Conservation (phyloP, 352 stramenopile genomes). For the Phytopythium cucurbitacearum region DNA sequence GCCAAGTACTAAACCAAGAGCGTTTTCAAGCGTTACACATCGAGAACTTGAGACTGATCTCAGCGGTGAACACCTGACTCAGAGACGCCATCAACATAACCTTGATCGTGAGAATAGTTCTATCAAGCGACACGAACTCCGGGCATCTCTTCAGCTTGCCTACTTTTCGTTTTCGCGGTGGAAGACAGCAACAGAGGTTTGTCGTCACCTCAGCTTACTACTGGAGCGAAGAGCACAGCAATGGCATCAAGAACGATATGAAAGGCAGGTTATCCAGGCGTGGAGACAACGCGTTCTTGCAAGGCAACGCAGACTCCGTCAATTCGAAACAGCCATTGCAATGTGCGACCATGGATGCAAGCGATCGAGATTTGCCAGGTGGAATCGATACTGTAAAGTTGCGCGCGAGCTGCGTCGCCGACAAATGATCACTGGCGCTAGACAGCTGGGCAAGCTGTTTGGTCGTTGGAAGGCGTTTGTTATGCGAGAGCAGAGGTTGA, state of each 20-base stretch:
- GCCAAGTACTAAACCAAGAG: too few species aligned
- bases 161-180: conserved; percentile 4
- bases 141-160: conserved; percentile 2
- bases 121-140: not conserved
- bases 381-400: too few species aligned
- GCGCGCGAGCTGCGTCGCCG: too few species aligned
- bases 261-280: not conserved
- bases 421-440: too few species aligned
- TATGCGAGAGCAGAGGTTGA: too few species aligned
- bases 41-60: not conserved
- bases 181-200: not conserved
- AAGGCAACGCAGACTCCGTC: not conserved
- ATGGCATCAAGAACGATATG: not conserved
- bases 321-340: not conserved
- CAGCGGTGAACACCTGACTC: not conserved
- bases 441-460: too few species aligned
- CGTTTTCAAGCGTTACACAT: too few species aligned
- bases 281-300: conserved; percentile 1
- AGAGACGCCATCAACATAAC: not conserved
- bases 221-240: not conserved
- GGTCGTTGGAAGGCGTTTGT: too few species aligned
- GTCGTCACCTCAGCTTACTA: not conserved
- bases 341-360: not conserved
- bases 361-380: too few species aligned
- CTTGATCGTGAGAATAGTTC: not conserved